Base-by-base conservation (phyloP, 257 asterid species). In the Nicotiana noctiflora region DNA sequence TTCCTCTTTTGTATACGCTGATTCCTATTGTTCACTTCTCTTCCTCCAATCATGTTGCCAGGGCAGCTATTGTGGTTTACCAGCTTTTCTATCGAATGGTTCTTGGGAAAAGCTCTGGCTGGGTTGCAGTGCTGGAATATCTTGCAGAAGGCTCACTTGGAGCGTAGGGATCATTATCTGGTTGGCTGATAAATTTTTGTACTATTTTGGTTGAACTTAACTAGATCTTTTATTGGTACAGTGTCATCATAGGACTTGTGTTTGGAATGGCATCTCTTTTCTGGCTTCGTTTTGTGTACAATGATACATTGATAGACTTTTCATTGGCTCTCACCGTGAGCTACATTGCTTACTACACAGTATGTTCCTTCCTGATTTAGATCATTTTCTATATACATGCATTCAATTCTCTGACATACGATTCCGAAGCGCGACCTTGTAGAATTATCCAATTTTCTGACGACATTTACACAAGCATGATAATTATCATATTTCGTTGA, bases 11-110 rank as follows among this genome's bases (percentile, higher is more conserved):
- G 15, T 40, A 53, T 55, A n/a, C 34, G 21, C 59, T 19, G 34
- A 70, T 21, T 44, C 29, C 19, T 70, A 5, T 70, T 44, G 19
- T 70, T 8, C 37, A 53, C 31, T 25, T 79, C 46, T 44, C 46
- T 21, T 63, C 27, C 59, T 68, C 77, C 13, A 19, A 70, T 11
- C 37, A 70, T 79, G 17, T 63, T 49, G 12, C 17, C 76, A 79
- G 82, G 82, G 74, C 63, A 29, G 82, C 82, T 62, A 79, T 79
- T 29, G 82, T 79, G 82, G 77, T 79, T 34, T 79, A 62, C 74
- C 82, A 79, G 76, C 64, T 79, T 62, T 79, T 79, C 74, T 79
- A 37, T 64, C 76, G 52, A 79, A 63, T 79, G 77, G 77, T 79
- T 68, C 76, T 79, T 79, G 82, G 82, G 55, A 46, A 53, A 56